Evolutionary conservation across 805 yeast genomes (phyloP).

Genomic region (Candida dajiaensis): DNA sequence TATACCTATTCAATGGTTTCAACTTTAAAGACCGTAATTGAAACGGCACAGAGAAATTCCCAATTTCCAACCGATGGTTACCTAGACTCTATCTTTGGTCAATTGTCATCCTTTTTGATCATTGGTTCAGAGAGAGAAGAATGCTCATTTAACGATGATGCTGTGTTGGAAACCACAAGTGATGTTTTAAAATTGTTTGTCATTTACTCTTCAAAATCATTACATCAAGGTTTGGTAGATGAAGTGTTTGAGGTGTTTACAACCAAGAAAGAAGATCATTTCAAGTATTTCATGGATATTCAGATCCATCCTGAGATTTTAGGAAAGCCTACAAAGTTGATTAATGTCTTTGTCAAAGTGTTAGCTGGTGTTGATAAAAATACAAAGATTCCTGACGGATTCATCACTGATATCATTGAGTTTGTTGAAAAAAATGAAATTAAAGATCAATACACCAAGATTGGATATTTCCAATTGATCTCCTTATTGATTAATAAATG

Average conservation of each 20-base stretch:
- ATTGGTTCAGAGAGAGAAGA: neutral
- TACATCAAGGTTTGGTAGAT: slow-evolving; percentile 41
- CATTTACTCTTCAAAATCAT: slow-evolving; percentile 22
- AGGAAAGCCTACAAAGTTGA: slow-evolving; percentile 26
- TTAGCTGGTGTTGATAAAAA: slow-evolving; percentile 48
- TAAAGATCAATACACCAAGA: slow-evolving; percentile 24
- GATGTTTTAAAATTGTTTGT: slow-evolving; percentile 30
- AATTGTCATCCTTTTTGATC: slow-evolving; percentile 9
- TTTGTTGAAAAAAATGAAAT: slow-evolving; percentile 9
- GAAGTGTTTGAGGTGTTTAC: slow-evolving; percentile 34
- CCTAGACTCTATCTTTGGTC: slow-evolving; percentile 11
- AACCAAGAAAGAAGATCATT: slow-evolving; percentile 11
- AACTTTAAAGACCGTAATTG: slow-evolving; percentile 14
- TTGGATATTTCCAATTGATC: slow-evolving; percentile 52
- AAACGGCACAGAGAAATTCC: slow-evolving; percentile 16
- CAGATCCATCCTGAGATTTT: slow-evolving; percentile 17
- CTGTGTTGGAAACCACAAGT: slow-evolving; percentile 22
- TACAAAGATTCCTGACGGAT: slow-evolving; percentile 20
- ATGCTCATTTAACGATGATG: slow-evolving; percentile 5
- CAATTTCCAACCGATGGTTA: slow-evolving; percentile 20
- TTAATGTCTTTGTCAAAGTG: slow-evolving; percentile 38
- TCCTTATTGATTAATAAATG: slow-evolving; percentile 56
- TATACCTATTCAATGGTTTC: slow-evolving; percentile 17
- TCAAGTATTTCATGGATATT: slow-evolving; percentile 9
- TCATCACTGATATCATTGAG: slow-evolving; percentile 8